These are phyloP conservation scores for Phytophthora kernoviae DNA, from an alignment of 352 stramenopile genomes.

Conservation along the genomic window DNA sequence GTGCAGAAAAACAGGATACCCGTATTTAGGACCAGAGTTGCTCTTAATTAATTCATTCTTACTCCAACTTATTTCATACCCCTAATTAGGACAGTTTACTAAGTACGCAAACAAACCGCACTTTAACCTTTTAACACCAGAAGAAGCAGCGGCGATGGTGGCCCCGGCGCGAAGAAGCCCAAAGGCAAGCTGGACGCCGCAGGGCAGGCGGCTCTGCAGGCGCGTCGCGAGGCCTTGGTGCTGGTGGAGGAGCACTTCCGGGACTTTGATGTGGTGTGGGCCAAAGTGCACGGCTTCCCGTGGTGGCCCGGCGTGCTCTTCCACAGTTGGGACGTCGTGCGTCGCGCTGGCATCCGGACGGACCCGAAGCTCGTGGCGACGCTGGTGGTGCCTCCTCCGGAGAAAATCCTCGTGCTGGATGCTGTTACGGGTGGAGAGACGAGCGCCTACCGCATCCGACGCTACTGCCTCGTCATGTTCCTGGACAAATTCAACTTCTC, in stretches of 20 bases:
- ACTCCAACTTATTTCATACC: too few species aligned
- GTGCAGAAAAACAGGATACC: too few species aligned
- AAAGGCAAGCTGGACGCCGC: constrained; percentile 30
- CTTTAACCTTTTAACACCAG: too few species aligned
- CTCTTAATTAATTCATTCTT: too few species aligned
- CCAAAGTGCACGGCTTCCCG: constrained; percentile 67
- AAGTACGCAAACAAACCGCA: too few species aligned
- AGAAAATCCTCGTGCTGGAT: constrained; percentile 35
- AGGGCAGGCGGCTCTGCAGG: constrained; percentile 22
- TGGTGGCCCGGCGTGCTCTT: constrained; percentile 87
- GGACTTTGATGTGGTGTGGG: constrained; percentile 82
- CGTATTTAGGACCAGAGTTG: too few species aligned
- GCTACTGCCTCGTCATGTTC: constrained; percentile 63
- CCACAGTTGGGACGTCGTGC: constrained; percentile 59
- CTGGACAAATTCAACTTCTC: constrained; percentile 72
- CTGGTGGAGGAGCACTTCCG: constrained; percentile 62
- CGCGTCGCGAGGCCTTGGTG: constrained; percentile 33
- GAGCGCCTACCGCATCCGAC: constrained; percentile 19
- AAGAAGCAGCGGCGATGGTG: constrained; percentile 35
- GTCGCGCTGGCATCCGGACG: constrained; percentile 41
- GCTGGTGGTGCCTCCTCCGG: constrained; percentile 44
- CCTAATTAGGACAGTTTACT: too few species aligned
- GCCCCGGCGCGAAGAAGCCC: constrained; percentile 28
- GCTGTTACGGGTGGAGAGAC: constrained; percentile 27
- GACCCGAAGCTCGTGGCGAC: constrained; percentile 38